Base-by-base conservation (phyloP, 176 grass and related monocot genomes). In the Ensete ventricosum region DNA sequence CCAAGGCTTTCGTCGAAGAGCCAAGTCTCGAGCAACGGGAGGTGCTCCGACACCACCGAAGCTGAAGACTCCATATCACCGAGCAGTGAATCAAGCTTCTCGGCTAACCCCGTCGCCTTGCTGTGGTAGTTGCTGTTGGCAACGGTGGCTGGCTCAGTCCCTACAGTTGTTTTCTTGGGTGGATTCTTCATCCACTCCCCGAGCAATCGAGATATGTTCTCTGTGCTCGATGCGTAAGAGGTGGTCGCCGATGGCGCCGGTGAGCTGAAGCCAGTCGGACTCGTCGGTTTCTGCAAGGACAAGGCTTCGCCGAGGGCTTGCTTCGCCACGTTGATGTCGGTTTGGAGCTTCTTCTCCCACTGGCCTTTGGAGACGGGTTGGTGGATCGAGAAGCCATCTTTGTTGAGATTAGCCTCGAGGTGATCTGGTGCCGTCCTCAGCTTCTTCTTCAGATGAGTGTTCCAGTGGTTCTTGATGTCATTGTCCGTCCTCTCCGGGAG, bases 391-490 rank as follows among this genome's bases (percentile, higher is more conserved):
- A n/a, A 60, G 13, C 4, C 21, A 14, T 24, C 64, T 27, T 62
- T n/a, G 20, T 1, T 62, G 54, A 11, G 11, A 8, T n/a, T n/a
- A 17, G 17, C 57, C 14, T 20, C 57, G 14, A 19, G 17, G 57
- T n/a, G 17, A 62, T 70, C 14, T 1, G 49, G 67, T 7, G 14
- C 9, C 68, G 21, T 53, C 68, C 12, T 20, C 68, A 71, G 48
- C 68, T 52, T 71, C 68, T 71, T 71, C 48, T 71, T 71, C 23
- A 71, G 68, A n/a, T 52, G 68, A 21, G 68, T 71, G 68, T 71
- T 71, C 68, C 68, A 71, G 68, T 71, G 21, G 68, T 71, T 71
- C 68, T 71, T 71, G 68, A 71, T 71, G 68, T 71, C 68, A 20
- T 71, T 71, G 68, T 71, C 68, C 9, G 68, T 71, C 34, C 68